Base-by-base conservation (phyloP, 139 green algal genomes). In the Micractinium sp. region DNA sequence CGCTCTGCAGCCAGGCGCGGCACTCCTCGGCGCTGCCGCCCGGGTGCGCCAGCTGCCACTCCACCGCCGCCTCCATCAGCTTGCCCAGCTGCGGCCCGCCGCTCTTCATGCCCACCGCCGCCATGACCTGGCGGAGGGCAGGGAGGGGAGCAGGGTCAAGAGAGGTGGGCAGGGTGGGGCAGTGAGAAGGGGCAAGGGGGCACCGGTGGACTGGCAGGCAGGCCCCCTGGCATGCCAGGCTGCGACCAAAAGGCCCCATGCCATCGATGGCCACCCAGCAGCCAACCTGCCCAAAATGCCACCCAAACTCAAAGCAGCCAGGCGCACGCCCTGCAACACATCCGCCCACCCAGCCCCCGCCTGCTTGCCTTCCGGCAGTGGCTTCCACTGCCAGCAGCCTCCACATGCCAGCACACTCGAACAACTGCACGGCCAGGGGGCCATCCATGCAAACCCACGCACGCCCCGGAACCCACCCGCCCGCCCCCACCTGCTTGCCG, bases 31-130 rank as follows among this genome's bases (percentile, higher is more conserved):
- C 73, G 1, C 66, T 93, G 29, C 92, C 96, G 7, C 78, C 0
- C 0, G 96, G 96, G 86, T 97, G 81, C 27, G 88, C 87, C 12
- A 98, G 92, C 92, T 98, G 96, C 95, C 96, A 98, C 60, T 96
- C 92, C 84, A 95, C 89, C 25, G 94, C 90, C 41, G 83, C 90
- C 35, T 90, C 91, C 88, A 95, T 92, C 20, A 93, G 71, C 66
- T 90, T 87, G 29, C 96, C 94, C 74, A 98, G 87, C 61, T 87
- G 47, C 0, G 95, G 94, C 0, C 96, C 95, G 15, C 90, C 90
- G 81, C 94, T 94, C 78, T 92, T 90, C 82, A 96, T 92, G 23
- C 91, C 91, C 41, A 97, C 80, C 56, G 90, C 74, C 0, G 60
- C 63, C 88, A 92, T 89, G 13, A 97, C 92, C 88, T 93, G 89